phyloP scores from a whole-genome alignment of 2,329 filamentous ascomycete genomes.

The Fusarium mexicanum region DNA sequence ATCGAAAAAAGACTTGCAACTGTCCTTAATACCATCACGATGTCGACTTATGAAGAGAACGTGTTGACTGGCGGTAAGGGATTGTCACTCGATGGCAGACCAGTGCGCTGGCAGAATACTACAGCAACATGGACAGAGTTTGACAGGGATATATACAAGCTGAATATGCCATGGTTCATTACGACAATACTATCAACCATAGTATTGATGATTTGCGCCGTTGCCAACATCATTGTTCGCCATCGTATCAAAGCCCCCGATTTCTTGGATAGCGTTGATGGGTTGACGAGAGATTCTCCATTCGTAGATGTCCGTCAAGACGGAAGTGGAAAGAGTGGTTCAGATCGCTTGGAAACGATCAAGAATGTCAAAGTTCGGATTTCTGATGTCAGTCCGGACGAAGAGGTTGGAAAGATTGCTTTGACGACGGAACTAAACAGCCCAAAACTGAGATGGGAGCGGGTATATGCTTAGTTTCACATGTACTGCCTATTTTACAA shows the following conservation, averaged over 20 bases:
- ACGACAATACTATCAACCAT: fast-evolving
- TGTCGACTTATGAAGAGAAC: neutral
- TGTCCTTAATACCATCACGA: neutral
- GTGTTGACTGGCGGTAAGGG: neutral
- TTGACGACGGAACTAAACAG: neutral
- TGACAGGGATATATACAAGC: fast-evolving
- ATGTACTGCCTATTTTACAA: fast-evolving
- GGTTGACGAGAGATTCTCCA: neutral
- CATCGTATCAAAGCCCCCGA: neutral
- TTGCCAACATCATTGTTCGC: neutral
- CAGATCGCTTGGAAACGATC: neutral
- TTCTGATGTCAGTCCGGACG: fast-evolving
- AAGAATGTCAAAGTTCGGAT: neutral
- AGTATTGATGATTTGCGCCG: neutral
- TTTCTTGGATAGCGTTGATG: fast-evolving
- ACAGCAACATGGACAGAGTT: neutral
- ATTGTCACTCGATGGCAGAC: neutral
- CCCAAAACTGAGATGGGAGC: neutral
- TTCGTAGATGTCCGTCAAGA: neutral
- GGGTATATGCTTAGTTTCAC: fast-evolving
- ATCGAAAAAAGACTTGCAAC: neutral
- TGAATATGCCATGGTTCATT: neutral
- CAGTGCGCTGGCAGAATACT: neutral
- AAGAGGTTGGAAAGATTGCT: neutral
- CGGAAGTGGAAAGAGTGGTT: neutral